Conservation (phyloP, 176 grass and related monocot species). For the Bothriochloa decipiens region DNA sequence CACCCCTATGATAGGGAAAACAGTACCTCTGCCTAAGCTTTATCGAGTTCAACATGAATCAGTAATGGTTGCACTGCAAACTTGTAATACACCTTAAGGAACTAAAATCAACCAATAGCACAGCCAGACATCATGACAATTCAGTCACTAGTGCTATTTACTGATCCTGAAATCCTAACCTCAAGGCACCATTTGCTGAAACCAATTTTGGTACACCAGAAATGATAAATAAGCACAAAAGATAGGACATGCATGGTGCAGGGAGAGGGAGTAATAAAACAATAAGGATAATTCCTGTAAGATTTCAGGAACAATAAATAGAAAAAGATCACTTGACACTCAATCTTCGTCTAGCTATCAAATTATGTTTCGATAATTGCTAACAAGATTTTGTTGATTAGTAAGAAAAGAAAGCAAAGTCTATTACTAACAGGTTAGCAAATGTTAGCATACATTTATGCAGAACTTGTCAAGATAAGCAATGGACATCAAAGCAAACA, state of each 20-base stretch:
- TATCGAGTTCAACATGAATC: background rate
- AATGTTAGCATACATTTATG: background rate
- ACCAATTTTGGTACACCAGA: background rate
- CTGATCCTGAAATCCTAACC: background rate
- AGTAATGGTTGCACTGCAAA: background rate
- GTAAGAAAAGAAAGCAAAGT: background rate
- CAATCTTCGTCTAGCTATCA: background rate
- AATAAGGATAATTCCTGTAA: background rate
- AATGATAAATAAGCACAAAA: background rate
- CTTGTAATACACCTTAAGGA: background rate
- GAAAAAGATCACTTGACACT: background rate
- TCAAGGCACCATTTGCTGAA: background rate
- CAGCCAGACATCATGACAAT: background rate
- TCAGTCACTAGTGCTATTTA: background rate
- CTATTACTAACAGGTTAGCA: background rate
- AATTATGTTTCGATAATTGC: background rate
- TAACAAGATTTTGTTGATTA: background rate
- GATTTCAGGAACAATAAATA: background rate
- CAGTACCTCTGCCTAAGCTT: background rate
- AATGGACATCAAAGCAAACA: background rate
- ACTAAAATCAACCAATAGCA: background rate
- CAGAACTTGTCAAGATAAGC: background rate
- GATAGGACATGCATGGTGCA: background rate
- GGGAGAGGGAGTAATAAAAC: background rate
- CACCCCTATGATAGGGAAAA: conserved; percentile 12